Evolutionary conservation across 2,329 filamentous ascomycete genomes (phyloP), one percentile per base, ranked within the genome.

Genomic region (Elsinoe perseae): DNA sequence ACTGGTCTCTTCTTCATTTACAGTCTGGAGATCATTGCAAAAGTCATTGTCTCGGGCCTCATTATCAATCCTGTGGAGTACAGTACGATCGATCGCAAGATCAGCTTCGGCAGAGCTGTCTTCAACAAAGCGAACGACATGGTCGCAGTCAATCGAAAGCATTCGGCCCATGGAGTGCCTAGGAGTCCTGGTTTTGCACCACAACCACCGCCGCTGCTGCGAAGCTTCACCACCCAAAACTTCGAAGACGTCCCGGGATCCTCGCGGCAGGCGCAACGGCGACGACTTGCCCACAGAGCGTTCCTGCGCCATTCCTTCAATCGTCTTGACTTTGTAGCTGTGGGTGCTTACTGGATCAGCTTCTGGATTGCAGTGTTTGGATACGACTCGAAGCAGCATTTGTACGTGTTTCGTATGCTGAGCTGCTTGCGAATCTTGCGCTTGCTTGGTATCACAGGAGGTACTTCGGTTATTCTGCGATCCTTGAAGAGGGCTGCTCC

Each of bases 281-380:
- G 86, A 62, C 86, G 95, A 61, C 79, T 98, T 56, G 92, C 95
- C 14, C 85, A 93, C 54, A 83, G 93, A 60, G 95, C 93, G 1
- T 97, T 96, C 69, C 74, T 98, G 56, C 84, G 93, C 14, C 93
- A 98, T 70, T 91, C 89, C 0, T 98, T 98, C 74, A 97, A 97
- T 68, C 83, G 93, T 54, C 79, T 97, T 9, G 93, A 98, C 69
- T 96, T 97, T 69, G 77, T 98, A 54, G 95, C 93, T 1, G 87
- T 98, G 6, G 78, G 93, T n/a, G 86, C 92, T 0, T 98, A 90
- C 71, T 98, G 93, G 93, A 85, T 95, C 57, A 85, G 89, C 1
- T 93, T 97, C 65, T 69, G 82, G 9, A 76, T 98, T 52, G 81
- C 83, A 28, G 72, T 91, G 16, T 79, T 80, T 9, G 83, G 85